Evolutionary conservation across 78 protist species (phyloP).

Genomic region (Polysphondylium violaceum): DNA sequence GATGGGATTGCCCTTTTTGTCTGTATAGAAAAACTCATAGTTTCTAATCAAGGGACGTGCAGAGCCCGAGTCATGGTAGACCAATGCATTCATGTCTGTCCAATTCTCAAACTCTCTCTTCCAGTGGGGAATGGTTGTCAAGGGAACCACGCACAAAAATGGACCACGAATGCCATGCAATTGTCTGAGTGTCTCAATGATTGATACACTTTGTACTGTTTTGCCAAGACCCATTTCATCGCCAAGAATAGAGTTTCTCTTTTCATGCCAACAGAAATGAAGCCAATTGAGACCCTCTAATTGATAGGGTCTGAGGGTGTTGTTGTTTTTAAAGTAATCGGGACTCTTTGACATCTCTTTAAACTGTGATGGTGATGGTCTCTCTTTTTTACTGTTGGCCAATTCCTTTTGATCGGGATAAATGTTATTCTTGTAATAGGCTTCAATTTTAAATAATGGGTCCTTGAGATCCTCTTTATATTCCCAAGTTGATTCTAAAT

Average conservation of each 20-base stretch:
- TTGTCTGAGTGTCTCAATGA: slow-evolving; percentile 60
- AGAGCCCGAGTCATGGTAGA: slow-evolving; percentile 84
- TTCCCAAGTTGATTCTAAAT: slow-evolving; percentile 91
- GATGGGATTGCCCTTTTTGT: background rate
- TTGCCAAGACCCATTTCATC: slow-evolving; percentile 97
- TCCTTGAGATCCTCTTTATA: slow-evolving; percentile 52
- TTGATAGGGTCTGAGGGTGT: slow-evolving; percentile 43
- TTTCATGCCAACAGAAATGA: slow-evolving; percentile 43
- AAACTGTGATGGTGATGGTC: slow-evolving; percentile 62
- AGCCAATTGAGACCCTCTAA: slow-evolving; percentile 94
- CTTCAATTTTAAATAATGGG: slow-evolving; percentile 26
- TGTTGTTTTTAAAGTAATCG: slow-evolving; percentile 7
- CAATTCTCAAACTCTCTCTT: slow-evolving; percentile 89
- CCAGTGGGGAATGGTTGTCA: slow-evolving; percentile 95
- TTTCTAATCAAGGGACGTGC: slow-evolving; percentile 79
- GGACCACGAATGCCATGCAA: slow-evolving; percentile 92
- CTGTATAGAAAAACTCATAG: slow-evolving; percentile 71
- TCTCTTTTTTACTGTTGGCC: slow-evolving; percentile 1
- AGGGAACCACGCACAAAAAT: slow-evolving; percentile 93
- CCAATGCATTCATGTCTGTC: slow-evolving; percentile 63
- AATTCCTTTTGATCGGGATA: slow-evolving; percentile 42
- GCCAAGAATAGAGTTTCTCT: slow-evolving; percentile 84
- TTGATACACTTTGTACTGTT: slow-evolving; percentile 83
- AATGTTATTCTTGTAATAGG: background rate
- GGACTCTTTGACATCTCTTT: slow-evolving; percentile 59